Percentiles rank a stretch among this genome's conserved stretches.
Conservation (phyloP, 2,329 filamentous ascomycete genomes). For the Trichothecium roseum region DNA sequence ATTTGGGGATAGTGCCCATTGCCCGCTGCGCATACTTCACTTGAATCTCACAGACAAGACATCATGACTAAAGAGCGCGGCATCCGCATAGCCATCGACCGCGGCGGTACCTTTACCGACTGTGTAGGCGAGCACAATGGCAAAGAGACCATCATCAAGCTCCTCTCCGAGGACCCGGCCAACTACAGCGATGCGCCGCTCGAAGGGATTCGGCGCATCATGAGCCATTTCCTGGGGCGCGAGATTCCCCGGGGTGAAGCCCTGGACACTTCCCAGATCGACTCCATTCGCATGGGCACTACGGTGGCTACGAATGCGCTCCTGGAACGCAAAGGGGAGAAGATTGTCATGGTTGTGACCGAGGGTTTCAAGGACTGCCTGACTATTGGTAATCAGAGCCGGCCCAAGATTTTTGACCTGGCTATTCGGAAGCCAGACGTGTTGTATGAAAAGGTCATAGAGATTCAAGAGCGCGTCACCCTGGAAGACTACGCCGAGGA, state of each 20-base stretch:
- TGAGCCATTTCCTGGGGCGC: slow-evolving; percentile 63
- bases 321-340: slow-evolving; percentile 81
- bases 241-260: slow-evolving; percentile 72
- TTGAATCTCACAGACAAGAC: no score
- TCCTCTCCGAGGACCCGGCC: slow-evolving; percentile 78
- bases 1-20: background rate
- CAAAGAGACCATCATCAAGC: slow-evolving; percentile 76
- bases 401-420: slow-evolving; percentile 84
- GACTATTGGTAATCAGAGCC: slow-evolving; percentile 80
- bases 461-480: slow-evolving; percentile 84
- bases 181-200: slow-evolving; percentile 89
- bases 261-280: slow-evolving; percentile 73
- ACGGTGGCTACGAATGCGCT: slow-evolving; percentile 90
- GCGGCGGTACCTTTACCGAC: slow-evolving; percentile 87
- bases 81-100: slow-evolving; percentile 66
- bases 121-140: slow-evolving; percentile 74
- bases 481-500: slow-evolving; percentile 89
- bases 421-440: slow-evolving; percentile 81
- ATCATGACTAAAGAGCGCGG: slow-evolving; percentile 30
- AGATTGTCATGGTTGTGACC: slow-evolving; percentile 78
- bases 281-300: slow-evolving; percentile 91
- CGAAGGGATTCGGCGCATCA: slow-evolving; percentile 79
- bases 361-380: slow-evolving; percentile 82
- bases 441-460: slow-evolving; percentile 75
- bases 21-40: background rate